These are phyloP conservation scores for Vaccinium darrowii DNA, from an alignment of 148 eudicot genomes.

Conservation along the genomic window DNA sequence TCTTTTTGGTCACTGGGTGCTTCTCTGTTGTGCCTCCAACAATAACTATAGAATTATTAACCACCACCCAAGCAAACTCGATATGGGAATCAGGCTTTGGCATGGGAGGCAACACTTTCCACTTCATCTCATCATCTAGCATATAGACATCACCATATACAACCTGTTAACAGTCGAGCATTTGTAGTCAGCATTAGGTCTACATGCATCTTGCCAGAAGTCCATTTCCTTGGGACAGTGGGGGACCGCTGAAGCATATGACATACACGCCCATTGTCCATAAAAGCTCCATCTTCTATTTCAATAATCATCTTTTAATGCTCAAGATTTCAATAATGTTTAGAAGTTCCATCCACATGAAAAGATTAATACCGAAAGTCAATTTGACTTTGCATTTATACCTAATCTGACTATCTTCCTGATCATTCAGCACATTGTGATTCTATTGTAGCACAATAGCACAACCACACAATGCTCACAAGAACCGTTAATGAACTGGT, in stretches of 20 bases:
- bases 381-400: background rate
- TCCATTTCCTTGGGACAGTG: background rate
- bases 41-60: conserved; percentile 68
- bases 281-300: background rate
- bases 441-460: background rate
- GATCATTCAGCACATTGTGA: background rate
- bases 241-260: background rate
- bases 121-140: conserved; percentile 94
- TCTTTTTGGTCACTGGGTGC: conserved; percentile 88
- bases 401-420: background rate
- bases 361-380: background rate
- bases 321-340: too few species aligned
- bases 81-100: conserved; percentile 98
- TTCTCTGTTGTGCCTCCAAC: conserved; percentile 98
- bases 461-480: background rate
- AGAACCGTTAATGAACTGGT: background rate
- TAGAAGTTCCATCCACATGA: background rate
- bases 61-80: conserved; percentile 91
- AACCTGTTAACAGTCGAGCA: conserved; percentile 43
- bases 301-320: background rate
- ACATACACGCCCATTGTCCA: background rate
- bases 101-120: conserved; percentile 92
- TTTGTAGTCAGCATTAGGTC: background rate
- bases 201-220: background rate
- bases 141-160: conserved; percentile 85